Conservation (phyloP, 306 rosid species). For the Citrullus colocynthis region DNA sequence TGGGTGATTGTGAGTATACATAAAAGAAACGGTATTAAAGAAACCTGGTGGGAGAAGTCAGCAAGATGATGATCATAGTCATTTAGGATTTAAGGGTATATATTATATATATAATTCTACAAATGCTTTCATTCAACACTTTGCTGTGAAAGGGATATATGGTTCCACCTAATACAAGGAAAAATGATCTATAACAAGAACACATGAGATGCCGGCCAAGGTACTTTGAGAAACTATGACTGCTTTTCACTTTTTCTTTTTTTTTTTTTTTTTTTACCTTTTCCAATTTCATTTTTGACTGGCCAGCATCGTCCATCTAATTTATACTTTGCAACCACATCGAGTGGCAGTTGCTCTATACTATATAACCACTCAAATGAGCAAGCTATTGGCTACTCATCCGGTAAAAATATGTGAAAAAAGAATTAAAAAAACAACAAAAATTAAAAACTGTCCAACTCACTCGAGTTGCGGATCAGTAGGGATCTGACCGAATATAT, state of each 20-base stretch:
- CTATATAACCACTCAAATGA: slow-evolving; percentile 5
- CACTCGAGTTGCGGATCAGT: slow-evolving; percentile 55
- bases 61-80: not conserved
- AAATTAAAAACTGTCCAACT: not conserved
- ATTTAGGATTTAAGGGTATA: not conserved
- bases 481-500: slow-evolving; percentile 76
- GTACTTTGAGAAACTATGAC: not conserved
- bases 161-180: not conserved
- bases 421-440: slow-evolving; percentile 18
- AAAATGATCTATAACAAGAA: not conserved
- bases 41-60: slow-evolving; percentile 1
- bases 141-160: not conserved
- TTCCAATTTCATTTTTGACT: not conserved
- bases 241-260: not conserved
- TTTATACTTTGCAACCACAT: not conserved
- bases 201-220: not conserved
- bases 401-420: slow-evolving; percentile 24
- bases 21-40: not conserved
- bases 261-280: not conserved
- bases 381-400: slow-evolving; percentile 10
- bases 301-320: not conserved
- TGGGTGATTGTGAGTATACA: not conserved
- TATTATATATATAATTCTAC: not conserved
- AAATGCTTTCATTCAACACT: slow-evolving; percentile 6
- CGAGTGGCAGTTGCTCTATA: not conserved